A percentile compares a stretch with the other conserved stretches of the same genome.
phyloP scores from a whole-genome alignment of 352 stramenopile species.

The Blastocystis sp. region DNA sequence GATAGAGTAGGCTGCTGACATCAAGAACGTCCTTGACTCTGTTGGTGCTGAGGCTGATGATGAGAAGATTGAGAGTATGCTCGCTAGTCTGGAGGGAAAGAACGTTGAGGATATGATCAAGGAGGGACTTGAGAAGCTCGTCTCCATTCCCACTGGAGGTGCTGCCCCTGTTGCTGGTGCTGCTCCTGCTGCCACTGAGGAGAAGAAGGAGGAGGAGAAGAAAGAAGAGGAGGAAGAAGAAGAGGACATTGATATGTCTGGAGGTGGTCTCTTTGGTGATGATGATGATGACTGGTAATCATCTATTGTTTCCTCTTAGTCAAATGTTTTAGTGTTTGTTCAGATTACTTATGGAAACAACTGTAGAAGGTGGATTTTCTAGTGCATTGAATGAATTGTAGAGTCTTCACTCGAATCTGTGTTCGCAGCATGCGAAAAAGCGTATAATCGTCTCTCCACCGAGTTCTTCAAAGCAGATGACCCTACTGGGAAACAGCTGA shows the following conservation, averaged over 20 bases:
- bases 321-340: conserved; percentile 50
- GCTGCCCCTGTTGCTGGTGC: conserved; percentile 65
- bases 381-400: not conserved
- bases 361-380: not conserved
- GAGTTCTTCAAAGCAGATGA: conserved; percentile 35
- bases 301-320: conserved; percentile 42
- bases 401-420: conserved; percentile 12
- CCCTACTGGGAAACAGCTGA: not conserved
- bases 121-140: conserved; percentile 72
- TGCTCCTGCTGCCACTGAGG: conserved; percentile 63
- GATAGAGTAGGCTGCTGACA: conserved; percentile 71
- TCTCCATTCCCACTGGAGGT: conserved; percentile 73
- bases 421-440: conserved; percentile 29
- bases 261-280: conserved; percentile 65
- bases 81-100: conserved; percentile 71
- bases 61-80: conserved; percentile 68
- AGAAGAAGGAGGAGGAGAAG: conserved; percentile 64
- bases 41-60: conserved; percentile 79
- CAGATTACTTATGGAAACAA: not conserved
- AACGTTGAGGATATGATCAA: conserved; percentile 72
- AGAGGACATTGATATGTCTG: conserved; percentile 67
- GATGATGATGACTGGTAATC: conserved; percentile 64
- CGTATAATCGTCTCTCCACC: conserved; percentile 19
- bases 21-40: conserved; percentile 81
- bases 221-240: conserved; percentile 68